Evolutionary conservation across 2,329 filamentous ascomycete species (phyloP).

Genomic region (Cercospora sesami): DNA sequence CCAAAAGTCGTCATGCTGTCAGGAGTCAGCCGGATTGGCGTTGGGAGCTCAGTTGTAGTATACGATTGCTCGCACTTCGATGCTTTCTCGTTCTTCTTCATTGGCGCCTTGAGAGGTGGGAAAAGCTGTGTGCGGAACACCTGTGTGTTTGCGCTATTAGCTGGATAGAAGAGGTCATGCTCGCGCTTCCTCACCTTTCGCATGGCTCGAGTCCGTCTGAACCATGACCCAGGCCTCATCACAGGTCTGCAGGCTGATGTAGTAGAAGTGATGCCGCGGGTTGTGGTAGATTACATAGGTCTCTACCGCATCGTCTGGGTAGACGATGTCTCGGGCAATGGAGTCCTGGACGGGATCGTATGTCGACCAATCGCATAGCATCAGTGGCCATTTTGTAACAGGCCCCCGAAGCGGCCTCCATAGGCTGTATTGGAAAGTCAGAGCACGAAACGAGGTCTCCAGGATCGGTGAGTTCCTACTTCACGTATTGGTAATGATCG

Average conservation of each 20-base stretch:
- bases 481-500: background rate
- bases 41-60: background rate
- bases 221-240: slow-evolving; percentile 1
- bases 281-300: background rate
- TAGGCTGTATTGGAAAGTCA: no score
- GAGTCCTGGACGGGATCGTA: background rate
- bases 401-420: background rate
- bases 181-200: background rate
- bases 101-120: background rate
- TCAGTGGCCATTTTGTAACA: background rate
- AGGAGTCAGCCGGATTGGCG: background rate
- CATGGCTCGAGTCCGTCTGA: background rate
- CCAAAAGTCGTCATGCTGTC: background rate
- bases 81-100: background rate
- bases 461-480: background rate
- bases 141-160: background rate
- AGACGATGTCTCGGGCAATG: background rate
- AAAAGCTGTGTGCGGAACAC: background rate
- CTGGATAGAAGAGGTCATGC: no score
- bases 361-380: background rate
- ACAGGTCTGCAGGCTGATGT: background rate
- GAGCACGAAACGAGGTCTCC: no score
- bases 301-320: background rate
- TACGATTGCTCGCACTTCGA: background rate
- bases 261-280: background rate